A percentile compares a stretch with the other conserved stretches of the same genome.
Conservation (phyloP, 305 asterid genomes). For the Rubia tinctorum region DNA sequence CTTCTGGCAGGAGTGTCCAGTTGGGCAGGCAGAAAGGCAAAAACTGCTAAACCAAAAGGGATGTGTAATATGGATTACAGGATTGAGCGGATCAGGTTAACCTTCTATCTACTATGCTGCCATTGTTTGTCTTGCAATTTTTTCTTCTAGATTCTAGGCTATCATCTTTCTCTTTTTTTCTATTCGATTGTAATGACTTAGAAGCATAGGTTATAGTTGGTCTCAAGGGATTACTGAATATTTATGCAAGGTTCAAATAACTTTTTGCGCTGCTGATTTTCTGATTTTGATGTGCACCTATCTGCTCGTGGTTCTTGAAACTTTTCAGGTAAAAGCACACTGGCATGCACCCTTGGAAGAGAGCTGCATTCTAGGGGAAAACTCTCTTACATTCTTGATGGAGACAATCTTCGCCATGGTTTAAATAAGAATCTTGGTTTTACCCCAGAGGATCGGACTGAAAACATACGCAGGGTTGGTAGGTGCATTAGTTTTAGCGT, state of each 20-base stretch:
- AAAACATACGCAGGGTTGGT: too few species aligned
- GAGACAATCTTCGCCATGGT: constrained; percentile 96
- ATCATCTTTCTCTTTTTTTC: background rate
- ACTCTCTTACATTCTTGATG: constrained; percentile 90
- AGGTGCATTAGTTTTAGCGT: too few species aligned
- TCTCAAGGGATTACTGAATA: background rate
- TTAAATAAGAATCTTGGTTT: constrained; percentile 87
- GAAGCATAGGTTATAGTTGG: background rate
- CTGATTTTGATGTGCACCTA: background rate
- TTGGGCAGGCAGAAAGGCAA: constrained; percentile 76
- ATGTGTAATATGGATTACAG: constrained; percentile 97
- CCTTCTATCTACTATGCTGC: background rate
- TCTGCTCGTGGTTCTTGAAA: constrained; percentile 1
- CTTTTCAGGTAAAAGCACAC: constrained; percentile 78
- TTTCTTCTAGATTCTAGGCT: background rate
- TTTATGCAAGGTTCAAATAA: background rate
- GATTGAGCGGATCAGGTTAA: constrained; percentile 96
- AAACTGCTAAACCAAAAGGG: constrained; percentile 85
- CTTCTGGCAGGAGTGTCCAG: constrained; percentile 92
- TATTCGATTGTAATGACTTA: background rate
- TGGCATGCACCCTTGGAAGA: constrained; percentile 87
- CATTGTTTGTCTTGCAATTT: constrained; percentile 5
- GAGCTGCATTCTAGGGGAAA: constrained; percentile 79
- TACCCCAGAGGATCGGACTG: background rate
- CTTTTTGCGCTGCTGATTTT: background rate